Percentiles rank a stretch among this genome's conserved stretches.
These are phyloP conservation scores for Termitomyces sp. DNA, from an alignment of 768 basidiomycete species.

Conservation along the genomic window DNA sequence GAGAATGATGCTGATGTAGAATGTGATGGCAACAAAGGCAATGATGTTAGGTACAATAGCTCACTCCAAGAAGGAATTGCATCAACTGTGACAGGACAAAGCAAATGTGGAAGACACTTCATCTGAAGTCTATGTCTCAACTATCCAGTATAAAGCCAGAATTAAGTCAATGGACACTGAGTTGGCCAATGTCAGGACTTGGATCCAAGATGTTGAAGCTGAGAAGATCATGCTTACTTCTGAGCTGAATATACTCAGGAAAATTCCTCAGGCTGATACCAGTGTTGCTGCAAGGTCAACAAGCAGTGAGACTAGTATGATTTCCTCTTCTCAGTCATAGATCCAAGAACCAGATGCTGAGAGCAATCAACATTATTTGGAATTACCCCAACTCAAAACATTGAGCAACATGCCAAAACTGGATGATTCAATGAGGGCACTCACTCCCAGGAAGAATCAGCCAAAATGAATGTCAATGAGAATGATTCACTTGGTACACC, in stretches of 20 bases:
- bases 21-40: too few species aligned
- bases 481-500: background rate
- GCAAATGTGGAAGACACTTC: background rate
- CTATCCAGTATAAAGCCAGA: background rate
- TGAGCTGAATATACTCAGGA: too few species aligned
- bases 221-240: background rate
- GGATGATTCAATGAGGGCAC: background rate
- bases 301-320: background rate
- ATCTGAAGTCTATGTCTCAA: background rate
- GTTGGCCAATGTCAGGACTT: background rate
- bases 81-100: background rate
- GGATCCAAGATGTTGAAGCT: background rate
- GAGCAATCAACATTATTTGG: background rate
- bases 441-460: background rate
- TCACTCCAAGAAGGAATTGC: background rate
- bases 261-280: too few species aligned
- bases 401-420: too few species aligned
- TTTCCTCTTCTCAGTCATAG: background rate
- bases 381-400: background rate
- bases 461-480: background rate
- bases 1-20: too few species aligned
- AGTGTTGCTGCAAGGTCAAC: background rate
- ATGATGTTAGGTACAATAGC: too few species aligned
- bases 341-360: background rate
- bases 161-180: background rate